Percentiles rank a stretch among this genome's conserved stretches.
phyloP scores from a whole-genome alignment of 1,284 basidiomycete species.

The Trametes hirsuta region DNA sequence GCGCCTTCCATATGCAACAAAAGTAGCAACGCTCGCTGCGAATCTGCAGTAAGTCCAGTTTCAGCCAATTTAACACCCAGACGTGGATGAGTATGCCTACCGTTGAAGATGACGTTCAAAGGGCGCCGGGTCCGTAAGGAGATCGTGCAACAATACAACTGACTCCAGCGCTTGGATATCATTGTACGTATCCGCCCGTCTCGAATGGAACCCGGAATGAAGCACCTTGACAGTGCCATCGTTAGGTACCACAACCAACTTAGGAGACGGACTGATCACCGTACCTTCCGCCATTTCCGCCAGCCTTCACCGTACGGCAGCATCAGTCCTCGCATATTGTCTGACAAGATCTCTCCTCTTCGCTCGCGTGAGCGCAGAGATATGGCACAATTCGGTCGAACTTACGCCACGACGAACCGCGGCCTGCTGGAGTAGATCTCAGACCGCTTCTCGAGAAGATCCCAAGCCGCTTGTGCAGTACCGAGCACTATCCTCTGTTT shows the following conservation, averaged over 20 bases:
- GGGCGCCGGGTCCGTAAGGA: constrained; percentile 42
- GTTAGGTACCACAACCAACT: not conserved
- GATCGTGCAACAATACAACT: constrained; percentile 46
- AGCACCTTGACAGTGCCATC: constrained; percentile 39
- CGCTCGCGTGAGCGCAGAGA: not conserved
- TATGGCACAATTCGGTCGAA: not conserved
- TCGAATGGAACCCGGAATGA: constrained; percentile 46
- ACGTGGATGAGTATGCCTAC: constrained; percentile 21
- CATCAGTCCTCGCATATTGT: constrained; percentile 53
- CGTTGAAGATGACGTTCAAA: constrained; percentile 50
- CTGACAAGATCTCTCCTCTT: constrained; percentile 52
- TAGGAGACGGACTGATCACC: not conserved
- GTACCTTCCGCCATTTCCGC: constrained; percentile 54
- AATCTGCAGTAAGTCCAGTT: constrained; percentile 33
- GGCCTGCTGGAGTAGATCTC: constrained; percentile 55
- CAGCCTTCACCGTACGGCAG: constrained; percentile 48
- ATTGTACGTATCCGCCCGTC: constrained; percentile 46
- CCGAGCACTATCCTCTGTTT: constrained; percentile 41
- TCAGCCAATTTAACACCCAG: not conserved
- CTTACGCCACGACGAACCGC: constrained; percentile 47
- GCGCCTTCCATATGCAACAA: constrained; percentile 49
- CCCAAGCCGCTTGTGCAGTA: constrained; percentile 54
- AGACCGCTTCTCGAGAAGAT: constrained; percentile 55
- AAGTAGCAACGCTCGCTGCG: constrained; percentile 50
- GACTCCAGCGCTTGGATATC: constrained; percentile 56